Conservation (phyloP, 257 asterid species). For the Agastache rugosa region DNA sequence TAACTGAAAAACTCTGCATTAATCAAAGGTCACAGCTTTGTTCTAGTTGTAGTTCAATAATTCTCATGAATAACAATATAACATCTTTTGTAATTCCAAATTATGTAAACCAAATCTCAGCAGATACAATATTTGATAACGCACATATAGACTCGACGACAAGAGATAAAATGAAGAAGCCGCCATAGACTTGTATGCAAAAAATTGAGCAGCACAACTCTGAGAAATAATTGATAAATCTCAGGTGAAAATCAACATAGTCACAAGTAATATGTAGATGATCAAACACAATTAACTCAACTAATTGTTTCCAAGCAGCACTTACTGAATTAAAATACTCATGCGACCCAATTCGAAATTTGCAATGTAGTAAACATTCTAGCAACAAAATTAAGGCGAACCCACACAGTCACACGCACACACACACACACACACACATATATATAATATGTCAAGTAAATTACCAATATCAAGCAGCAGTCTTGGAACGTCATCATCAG, state of each 20-base stretch:
- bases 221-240: neutral
- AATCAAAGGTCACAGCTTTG: constrained; percentile 18
- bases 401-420: neutral
- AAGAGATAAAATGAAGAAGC: neutral
- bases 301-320: constrained; percentile 2
- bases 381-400: neutral
- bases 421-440: no score
- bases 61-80: neutral
- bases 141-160: neutral
- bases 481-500: constrained; percentile 78
- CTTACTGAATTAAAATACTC: neutral
- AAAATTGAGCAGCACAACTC: neutral
- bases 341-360: neutral
- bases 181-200: neutral
- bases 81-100: neutral
- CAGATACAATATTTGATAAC: neutral
- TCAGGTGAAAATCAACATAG: neutral
- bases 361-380: constrained; percentile 1
- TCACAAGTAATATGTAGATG: neutral
- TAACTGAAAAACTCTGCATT: neutral
- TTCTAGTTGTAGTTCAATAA: neutral
- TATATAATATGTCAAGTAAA: neutral
- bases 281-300: neutral
- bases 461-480: constrained; percentile 92
- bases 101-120: constrained; percentile 13